Evolutionary conservation across 2,329 filamentous ascomycete species (phyloP), one percentile per base, ranked within the genome.

Genomic region (Alternaria tenuissima): DNA sequence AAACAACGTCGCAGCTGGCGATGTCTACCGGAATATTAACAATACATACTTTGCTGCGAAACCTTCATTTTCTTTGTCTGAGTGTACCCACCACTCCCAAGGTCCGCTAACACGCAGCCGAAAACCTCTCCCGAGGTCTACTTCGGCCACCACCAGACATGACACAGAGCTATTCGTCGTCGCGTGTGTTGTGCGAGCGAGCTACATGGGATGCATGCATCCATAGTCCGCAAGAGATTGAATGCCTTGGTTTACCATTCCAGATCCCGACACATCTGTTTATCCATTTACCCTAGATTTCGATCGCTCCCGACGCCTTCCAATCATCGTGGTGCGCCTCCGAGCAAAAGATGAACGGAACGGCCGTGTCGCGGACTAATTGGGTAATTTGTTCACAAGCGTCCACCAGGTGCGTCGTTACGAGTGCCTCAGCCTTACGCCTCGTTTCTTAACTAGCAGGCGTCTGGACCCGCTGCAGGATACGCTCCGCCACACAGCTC

Each of bases 231-330:
- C 32, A 34, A 39, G 24, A 36, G 39, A 36, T 36, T 42, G 47
- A 36, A 30, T 28, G 22, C 42, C 51, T 34, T 24, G 36, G n/a
- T 30, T 39, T 36, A 44, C 26, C 36, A 48, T 42, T 26, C 41
- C 41, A 47, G 26, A 51, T 48, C 49, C 53, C 26, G 48, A 52
- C 44, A 34, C 3, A 18, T 53, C 18, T 57, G 44, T 54, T 64
- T 64, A 61, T 22, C 59, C 55, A 39, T 64, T 64, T 62, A 64
- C n/a, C 61, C 58, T 54, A 61, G 38, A 64, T 64, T 59, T 56
- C 46, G 20, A 49, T 58, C 52, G 52, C 32, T 36, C 32, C 32
- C 32, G 32, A 36, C 32, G 14, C 42, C 54, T 52, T 48, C 49
- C 43, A 55, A 44, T 41, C 38, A 7, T n/a, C 20, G 32, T 41